A percentile compares a stretch with the other conserved stretches of the same genome.
Conservation (phyloP, 2,329 filamentous ascomycete species). For the Exophiala calicioides region DNA sequence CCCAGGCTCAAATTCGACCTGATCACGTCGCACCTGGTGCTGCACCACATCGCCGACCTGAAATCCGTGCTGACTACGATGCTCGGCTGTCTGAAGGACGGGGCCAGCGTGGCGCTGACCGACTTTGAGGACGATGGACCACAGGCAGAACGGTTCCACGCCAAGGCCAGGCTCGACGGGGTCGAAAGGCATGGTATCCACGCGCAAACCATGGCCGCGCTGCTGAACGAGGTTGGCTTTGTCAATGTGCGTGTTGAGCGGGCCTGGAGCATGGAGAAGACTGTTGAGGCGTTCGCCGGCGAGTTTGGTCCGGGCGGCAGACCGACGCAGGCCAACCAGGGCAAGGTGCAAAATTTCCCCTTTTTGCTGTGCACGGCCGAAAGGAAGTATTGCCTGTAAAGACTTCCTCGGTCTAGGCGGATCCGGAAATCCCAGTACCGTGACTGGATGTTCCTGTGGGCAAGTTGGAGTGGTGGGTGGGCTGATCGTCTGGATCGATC, state of each 20-base stretch:
- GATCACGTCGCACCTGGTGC: conserved; percentile 54
- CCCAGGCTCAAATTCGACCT: conserved; percentile 51
- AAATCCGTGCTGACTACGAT: conserved; percentile 47
- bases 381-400: conserved; percentile 22
- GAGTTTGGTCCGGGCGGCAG: conserved; percentile 27
- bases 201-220: conserved; percentile 41
- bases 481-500: too few species aligned
- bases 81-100: conserved; percentile 49
- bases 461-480: too few species aligned
- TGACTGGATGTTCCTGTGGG: too few species aligned
- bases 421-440: too few species aligned
- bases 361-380: conserved; percentile 45
- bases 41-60: conserved; percentile 58
- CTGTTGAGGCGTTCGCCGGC: conserved; percentile 51
- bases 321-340: conserved; percentile 19
- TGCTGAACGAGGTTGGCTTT: conserved; percentile 53
- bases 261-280: conserved; percentile 54
- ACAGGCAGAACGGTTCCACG: conserved; percentile 55
- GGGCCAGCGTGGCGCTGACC: conserved; percentile 55
- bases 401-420: too few species aligned
- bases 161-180: conserved; percentile 53
- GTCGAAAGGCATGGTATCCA: conserved; percentile 58
- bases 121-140: conserved; percentile 61
- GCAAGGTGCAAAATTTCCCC: conserved; percentile 43
- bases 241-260: conserved; percentile 49